Evolutionary conservation across 305 asterid species (phyloP).

Genomic region (Rubia tinctorum): DNA sequence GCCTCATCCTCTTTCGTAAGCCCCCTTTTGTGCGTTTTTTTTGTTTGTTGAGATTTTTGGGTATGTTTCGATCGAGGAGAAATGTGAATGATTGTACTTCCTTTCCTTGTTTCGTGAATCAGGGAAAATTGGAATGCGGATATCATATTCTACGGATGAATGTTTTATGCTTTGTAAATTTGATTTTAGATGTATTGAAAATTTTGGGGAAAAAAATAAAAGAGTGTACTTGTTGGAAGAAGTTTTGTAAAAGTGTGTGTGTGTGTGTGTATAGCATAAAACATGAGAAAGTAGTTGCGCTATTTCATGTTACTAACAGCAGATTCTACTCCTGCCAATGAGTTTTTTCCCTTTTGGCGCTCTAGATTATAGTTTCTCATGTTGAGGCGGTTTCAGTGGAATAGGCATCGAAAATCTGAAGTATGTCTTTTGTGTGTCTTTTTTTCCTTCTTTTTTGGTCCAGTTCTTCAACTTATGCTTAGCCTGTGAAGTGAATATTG

Average conservation of each 20-base stretch:
- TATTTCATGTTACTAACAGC: neutral
- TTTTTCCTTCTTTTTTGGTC: neutral
- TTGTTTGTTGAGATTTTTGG: neutral
- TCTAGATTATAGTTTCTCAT: neutral
- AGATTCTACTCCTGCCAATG: neutral
- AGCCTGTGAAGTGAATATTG: neutral
- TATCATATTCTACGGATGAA: neutral
- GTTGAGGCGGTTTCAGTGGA: neutral
- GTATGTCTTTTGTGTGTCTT: neutral
- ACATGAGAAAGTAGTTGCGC: neutral
- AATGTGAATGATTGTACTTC: neutral
- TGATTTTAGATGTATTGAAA: too few species aligned
- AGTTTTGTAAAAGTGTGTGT: too few species aligned
- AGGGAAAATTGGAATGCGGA: neutral
- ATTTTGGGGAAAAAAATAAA: too few species aligned
- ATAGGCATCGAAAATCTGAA: neutral
- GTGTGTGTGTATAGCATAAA: too few species aligned
- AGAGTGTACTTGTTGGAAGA: too few species aligned
- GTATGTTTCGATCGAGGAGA: neutral
- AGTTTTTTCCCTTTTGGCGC: too few species aligned
- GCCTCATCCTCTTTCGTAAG: slow-evolving; percentile 76
- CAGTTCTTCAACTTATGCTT: neutral
- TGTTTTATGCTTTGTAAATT: neutral
- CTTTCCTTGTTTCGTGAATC: neutral
- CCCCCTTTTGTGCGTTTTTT: neutral